Percentiles rank a stretch among this genome's conserved stretches.
These are phyloP conservation scores for Combretum micranthum DNA, from an alignment of 345 rosid species.

Conservation along the genomic window DNA sequence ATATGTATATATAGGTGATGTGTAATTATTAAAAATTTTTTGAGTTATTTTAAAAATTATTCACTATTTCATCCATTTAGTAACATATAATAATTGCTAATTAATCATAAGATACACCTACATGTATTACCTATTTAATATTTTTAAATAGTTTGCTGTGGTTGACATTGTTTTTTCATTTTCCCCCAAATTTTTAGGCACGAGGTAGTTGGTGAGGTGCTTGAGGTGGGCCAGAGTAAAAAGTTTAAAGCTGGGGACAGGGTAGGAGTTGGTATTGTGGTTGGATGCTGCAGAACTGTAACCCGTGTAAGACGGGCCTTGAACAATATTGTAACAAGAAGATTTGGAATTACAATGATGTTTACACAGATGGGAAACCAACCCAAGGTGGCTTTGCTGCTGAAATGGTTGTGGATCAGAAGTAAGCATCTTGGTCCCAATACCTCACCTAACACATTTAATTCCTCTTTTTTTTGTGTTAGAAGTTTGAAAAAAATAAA, in stretches of 20 bases:
- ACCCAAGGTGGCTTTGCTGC: constrained; percentile 76
- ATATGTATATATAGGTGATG: no score
- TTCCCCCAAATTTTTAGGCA: constrained; percentile 38
- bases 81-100: no score
- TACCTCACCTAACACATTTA: no score
- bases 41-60: no score
- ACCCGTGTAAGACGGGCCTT: constrained; percentile 42
- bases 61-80: no score
- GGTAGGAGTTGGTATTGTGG: constrained; percentile 62
- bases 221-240: constrained; percentile 66
- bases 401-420: constrained; percentile 65
- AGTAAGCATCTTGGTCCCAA: constrained; percentile 21
- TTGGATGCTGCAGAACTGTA: constrained; percentile 66
- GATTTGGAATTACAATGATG: constrained; percentile 55
- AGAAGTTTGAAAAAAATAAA: no score
- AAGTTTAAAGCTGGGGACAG: constrained; percentile 56
- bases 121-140: no score
- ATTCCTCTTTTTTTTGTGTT: no score
- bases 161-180: no score
- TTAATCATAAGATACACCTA: no score
- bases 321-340: constrained; percentile 68
- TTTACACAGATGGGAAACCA: constrained; percentile 60
- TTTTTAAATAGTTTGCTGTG: no score
- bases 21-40: no score
- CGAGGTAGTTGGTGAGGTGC: constrained; percentile 69